A percentile compares a stretch with the other conserved stretches of the same genome.
Conservation (phyloP, 441 rosid species). For the Eruca vesicaria region DNA sequence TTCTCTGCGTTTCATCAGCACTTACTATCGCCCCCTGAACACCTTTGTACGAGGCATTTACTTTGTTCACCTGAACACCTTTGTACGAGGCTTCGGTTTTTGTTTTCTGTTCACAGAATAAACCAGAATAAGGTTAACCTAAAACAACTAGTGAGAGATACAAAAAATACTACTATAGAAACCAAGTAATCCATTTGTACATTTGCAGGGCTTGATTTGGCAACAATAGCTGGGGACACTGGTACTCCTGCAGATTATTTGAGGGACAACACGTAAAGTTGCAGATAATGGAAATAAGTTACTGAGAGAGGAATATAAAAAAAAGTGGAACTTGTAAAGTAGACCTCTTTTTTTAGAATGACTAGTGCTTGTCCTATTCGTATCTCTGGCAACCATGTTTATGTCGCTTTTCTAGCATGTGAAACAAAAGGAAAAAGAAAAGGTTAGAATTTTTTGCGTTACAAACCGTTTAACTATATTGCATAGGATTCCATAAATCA, state of each 20-base stretch:
- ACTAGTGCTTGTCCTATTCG: constrained; percentile 38
- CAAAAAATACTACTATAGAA: constrained; percentile 3
- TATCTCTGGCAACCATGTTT: constrained; percentile 37
- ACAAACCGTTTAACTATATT: neutral
- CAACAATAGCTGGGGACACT: constrained; percentile 38
- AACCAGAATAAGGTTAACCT: constrained; percentile 25
- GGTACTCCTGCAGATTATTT: constrained; percentile 27
- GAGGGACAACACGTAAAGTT: neutral
- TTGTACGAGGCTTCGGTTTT: constrained; percentile 24
- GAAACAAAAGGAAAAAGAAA: neutral
- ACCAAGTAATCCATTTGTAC: constrained; percentile 43
- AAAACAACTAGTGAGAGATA: constrained; percentile 16
- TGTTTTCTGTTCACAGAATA: constrained; percentile 44
- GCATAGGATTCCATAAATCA: neutral
- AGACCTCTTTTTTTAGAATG: constrained; percentile 46
- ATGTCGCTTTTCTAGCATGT: constrained; percentile 45
- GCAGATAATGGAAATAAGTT: constrained; percentile 7
- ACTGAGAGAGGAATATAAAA: neutral
- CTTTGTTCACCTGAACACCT: constrained; percentile 25
- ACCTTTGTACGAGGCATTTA: constrained; percentile 18
- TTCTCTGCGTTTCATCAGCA: constrained; percentile 48
- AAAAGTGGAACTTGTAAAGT: constrained; percentile 34
- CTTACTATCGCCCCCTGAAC: constrained; percentile 24
- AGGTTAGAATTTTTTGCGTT: constrained; percentile 8
- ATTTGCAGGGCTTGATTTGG: constrained; percentile 41